These are phyloP conservation scores for Crucihimalaya himalaica DNA, from an alignment of 345 rosid species.

Conservation along the genomic window DNA sequence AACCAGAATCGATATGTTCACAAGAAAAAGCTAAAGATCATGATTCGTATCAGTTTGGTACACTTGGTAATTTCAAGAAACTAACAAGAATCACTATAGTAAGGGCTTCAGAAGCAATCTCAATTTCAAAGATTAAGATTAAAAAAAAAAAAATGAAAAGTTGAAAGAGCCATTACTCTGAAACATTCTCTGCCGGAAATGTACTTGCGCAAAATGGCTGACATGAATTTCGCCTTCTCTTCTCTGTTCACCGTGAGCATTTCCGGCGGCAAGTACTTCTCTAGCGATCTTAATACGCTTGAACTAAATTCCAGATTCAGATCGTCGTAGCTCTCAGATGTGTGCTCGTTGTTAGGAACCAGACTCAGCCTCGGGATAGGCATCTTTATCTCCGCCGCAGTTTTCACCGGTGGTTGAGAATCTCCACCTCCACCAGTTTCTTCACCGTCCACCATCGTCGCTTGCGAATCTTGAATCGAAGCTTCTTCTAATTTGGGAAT, in stretches of 20 bases:
- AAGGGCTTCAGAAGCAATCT: not conserved
- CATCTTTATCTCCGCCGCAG: not conserved
- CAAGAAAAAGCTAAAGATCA: not conserved
- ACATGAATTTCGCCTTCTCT: conserved; percentile 59
- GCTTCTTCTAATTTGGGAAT: not conserved
- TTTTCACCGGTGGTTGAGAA: not conserved
- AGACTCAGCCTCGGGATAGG: conserved; percentile 41
- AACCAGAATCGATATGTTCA: not conserved
- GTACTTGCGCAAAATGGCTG: conserved; percentile 58
- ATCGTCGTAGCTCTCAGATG: conserved; percentile 72
- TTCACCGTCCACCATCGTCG: conserved; percentile 28
- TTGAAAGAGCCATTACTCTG: conserved; percentile 45
- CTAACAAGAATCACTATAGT: not conserved
- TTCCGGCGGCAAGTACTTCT: conserved; percentile 58
- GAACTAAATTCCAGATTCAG: conserved; percentile 60
- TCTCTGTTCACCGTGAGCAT: conserved; percentile 52
- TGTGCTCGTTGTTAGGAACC: conserved; percentile 54
- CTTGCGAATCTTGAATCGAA: not conserved
- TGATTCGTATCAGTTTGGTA: not conserved
- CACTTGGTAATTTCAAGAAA: not conserved
- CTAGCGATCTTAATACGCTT: conserved; percentile 62
- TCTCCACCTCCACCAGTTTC: conserved; percentile 28
- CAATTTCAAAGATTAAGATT: not conserved
- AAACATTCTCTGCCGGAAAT: conserved; percentile 52
- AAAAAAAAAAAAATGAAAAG: not conserved